Conservation (phyloP, 768 basidiomycete genomes). For the Pulveroboletus sp. region DNA sequence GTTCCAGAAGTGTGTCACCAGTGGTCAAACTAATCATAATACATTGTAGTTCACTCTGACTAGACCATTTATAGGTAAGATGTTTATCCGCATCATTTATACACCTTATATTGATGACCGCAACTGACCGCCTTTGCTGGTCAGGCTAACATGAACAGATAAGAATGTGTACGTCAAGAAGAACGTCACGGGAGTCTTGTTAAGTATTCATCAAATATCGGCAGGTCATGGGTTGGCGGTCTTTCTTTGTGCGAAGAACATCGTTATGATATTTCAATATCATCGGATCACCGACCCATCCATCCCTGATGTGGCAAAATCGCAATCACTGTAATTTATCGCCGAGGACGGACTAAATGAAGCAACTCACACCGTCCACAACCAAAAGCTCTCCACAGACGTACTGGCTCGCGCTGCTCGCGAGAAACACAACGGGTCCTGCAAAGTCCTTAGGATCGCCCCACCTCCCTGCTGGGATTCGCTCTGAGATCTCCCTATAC, state of each 20-base stretch:
- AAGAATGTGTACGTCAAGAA: constrained; percentile 18
- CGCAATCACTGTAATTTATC: constrained; percentile 2
- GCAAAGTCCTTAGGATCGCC: constrained; percentile 63
- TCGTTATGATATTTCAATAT: constrained; percentile 1
- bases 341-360: constrained; percentile 2
- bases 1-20: background rate
- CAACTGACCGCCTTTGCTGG: constrained; percentile 5
- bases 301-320: constrained; percentile 44
- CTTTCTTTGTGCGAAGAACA: constrained; percentile 3
- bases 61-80: constrained; percentile 1
- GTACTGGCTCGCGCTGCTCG: constrained; percentile 60
- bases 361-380: constrained; percentile 61
- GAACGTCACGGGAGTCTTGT: background rate
- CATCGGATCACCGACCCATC: constrained; percentile 47
- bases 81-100: constrained; percentile 7
- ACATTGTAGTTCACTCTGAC: background rate
- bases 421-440: constrained; percentile 63
- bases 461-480: constrained; percentile 69
- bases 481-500: constrained; percentile 62
- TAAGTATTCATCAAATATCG: background rate
- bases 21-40: background rate
- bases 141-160: constrained; percentile 1
- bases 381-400: constrained; percentile 65
- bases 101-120: background rate
- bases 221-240: background rate